A percentile compares a stretch with the other conserved stretches of the same genome.
Conservation (phyloP, 306 rosid genomes). For the Cucumis cinereus region DNA sequence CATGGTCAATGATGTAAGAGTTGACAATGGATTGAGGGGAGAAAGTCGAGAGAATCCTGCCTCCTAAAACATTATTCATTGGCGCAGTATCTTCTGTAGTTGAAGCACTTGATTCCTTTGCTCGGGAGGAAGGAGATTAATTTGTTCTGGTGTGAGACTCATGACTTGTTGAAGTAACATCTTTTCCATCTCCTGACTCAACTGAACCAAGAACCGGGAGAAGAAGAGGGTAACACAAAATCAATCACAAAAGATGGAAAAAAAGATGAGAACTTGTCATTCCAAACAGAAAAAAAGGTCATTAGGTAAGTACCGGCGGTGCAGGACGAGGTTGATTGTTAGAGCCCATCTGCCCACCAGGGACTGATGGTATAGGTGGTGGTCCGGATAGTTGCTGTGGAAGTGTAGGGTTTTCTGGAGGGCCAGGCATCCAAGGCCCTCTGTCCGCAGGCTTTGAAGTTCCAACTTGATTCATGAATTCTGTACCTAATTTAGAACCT, state of each 20-base stretch:
- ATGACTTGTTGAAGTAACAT: conserved; percentile 92
- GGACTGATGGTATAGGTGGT: conserved; percentile 17
- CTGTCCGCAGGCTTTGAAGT: conserved; percentile 62
- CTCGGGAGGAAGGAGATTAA: conserved; percentile 80
- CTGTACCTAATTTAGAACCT: conserved; percentile 48
- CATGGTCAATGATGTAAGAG: not conserved
- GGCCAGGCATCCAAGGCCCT: conserved; percentile 64
- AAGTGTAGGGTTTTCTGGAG: conserved; percentile 31
- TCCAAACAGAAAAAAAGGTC: not conserved
- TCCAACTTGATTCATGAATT: conserved; percentile 56
- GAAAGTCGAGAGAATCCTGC: not conserved
- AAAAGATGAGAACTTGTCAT: not conserved
- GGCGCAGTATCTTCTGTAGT: conserved; percentile 77
- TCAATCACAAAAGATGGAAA: not conserved
- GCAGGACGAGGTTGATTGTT: conserved; percentile 39
- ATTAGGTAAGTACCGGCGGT: conserved; percentile 26
- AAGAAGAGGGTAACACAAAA: not conserved
- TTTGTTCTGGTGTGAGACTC: conserved; percentile 87
- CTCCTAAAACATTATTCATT: conserved; percentile 25
- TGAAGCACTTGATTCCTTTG: conserved; percentile 92
- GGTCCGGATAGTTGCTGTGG: conserved; percentile 49
- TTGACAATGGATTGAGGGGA: not conserved
- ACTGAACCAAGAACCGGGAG: conserved; percentile 27
- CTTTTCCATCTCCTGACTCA: conserved; percentile 90
- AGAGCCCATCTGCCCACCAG: conserved; percentile 46